Percentiles rank a stretch among this genome's conserved stretches.
Conservation (phyloP, 129 eudicot genomes). For the Flaveria robusta region DNA sequence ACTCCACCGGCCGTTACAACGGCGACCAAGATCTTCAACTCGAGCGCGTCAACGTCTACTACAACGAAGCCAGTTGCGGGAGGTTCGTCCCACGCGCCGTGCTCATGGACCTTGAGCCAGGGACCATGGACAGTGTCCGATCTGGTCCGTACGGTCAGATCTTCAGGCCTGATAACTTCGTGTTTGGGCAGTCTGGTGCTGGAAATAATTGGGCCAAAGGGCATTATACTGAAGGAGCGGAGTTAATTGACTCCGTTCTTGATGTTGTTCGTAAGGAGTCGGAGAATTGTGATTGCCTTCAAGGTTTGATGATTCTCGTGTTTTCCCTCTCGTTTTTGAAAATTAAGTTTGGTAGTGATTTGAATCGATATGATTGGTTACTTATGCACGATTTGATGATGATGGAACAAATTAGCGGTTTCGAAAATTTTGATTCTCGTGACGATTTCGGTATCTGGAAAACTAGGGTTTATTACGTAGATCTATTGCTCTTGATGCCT, state of each 20-base stretch:
- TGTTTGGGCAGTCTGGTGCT: slow-evolving; percentile 77
- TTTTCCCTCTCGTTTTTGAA: not conserved
- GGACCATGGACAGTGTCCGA: slow-evolving; percentile 77
- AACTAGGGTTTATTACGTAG: no score
- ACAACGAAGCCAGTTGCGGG: slow-evolving; percentile 74
- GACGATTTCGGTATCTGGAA: no score
- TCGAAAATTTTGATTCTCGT: no score
- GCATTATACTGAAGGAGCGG: slow-evolving; percentile 83
- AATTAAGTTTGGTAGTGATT: not conserved
- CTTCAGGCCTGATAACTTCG: slow-evolving; percentile 75
- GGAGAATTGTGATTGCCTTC: slow-evolving; percentile 70
- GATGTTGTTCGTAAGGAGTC: slow-evolving; percentile 78
- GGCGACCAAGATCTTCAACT: slow-evolving; percentile 64
- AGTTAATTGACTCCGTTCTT: slow-evolving; percentile 68
- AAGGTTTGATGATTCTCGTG: slow-evolving; percentile 36
- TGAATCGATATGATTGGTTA: no score
- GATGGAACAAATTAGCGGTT: no score
- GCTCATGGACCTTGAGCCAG: slow-evolving; percentile 84
- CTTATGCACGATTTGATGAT: no score
- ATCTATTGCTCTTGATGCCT: no score
- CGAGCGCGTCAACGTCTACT: slow-evolving; percentile 74
- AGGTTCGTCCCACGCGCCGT: slow-evolving; percentile 77
- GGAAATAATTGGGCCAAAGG: slow-evolving; percentile 82
- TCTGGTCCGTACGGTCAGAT: slow-evolving; percentile 82
- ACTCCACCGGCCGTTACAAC: slow-evolving; percentile 62